These are phyloP conservation scores for thale cress (Arabidopsis thaliana) DNA, from an alignment of 345 rosid genomes.

Conservation along the genomic window TAIR10.1 NC_003070.9:29509001-29509500, in stretches of 20 bases:
- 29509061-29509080: conserved; percentile 12
- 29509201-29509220: conserved; percentile 13
- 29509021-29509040: conserved; percentile 37
- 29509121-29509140: background rate
- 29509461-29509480: background rate
- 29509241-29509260: background rate
- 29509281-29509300: background rate
- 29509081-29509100: conserved; percentile 2
- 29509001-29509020: conserved; percentile 17
- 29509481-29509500: conserved; percentile 17
- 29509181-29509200: conserved; percentile 24
- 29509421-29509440: background rate
- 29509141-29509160: background rate
- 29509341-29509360: background rate
- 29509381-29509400: conserved; percentile 1
- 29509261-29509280: background rate
- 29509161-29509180: background rate
- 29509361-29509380: conserved; percentile 13
- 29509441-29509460: conserved; percentile 29
- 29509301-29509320: background rate
- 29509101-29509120: background rate
- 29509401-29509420: conserved; percentile 13
- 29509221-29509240: conserved; percentile 36
- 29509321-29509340: conserved; percentile 7
- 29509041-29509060: conserved; percentile 38